Evolutionary conservation across 2,329 filamentous ascomycete species (phyloP), one percentile per base, ranked within the genome.

Genomic region (Cercospora sesami): DNA sequence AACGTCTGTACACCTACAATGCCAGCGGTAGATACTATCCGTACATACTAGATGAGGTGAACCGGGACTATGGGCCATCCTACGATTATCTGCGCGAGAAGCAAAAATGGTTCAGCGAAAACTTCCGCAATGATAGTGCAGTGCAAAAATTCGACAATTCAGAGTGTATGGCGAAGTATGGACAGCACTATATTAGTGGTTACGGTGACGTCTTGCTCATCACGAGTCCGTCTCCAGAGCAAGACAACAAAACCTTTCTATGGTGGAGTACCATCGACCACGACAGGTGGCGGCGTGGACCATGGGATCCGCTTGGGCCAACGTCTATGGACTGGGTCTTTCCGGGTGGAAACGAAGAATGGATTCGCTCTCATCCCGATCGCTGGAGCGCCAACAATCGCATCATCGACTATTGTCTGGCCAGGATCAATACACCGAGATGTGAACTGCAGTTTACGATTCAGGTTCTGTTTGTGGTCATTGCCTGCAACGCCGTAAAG

Each of bases 381-480:
- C n/a, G 42, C 10, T 45, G 26, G 26, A 60, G 18, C 18, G 28
- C 14, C 0, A 36, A 21, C 57, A 31, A 60, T 39, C 26, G 31
- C n/a, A 45, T 45, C 42, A 69, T 72, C 23, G 71, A 72, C 39
- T 71, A 71, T 31, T 72, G 71, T 23, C 62, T 72, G 8, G 62
- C 63, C 42, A 57, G 62, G 31, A 39, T 60, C 31, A 55, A 7
- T 6, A 59, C 53, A 3, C 18, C 53, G 39, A 64, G 66, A n/a
- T 72, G 69, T 53, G 51, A 60, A 18, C n/a, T 71, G 39, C 65
- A 69, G 30, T 70, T 72, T 64, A 68, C 67, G 8, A 16, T 68
- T 3, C 63, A 65, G 12, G 53, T 72, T 14, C 62, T 71, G 8
- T 36, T 66, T 31, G 66, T 63, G 5, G 71, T 71, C 12, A 67